Conservation (phyloP, 2,329 filamentous ascomycete genomes). For the Colletotrichum spaethianum region DNA sequence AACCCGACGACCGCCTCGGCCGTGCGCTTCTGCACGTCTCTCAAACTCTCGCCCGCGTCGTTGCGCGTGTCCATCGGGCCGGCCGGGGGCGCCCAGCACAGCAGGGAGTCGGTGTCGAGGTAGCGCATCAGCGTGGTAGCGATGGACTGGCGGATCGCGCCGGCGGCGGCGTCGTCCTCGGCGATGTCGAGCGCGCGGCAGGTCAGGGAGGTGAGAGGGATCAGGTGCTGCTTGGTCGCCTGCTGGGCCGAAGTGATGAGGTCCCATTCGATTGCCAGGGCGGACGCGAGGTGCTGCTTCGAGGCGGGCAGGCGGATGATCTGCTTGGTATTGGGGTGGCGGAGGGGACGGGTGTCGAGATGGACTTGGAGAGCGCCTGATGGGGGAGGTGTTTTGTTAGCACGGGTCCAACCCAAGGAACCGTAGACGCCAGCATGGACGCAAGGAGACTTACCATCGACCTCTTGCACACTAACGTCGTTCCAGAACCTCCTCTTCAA, state of each 20-base stretch:
- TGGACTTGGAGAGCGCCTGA: constrained; percentile 71
- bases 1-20: constrained; percentile 80
- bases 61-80: constrained; percentile 63
- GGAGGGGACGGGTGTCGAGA: constrained; percentile 84
- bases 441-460: constrained; percentile 66
- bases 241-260: constrained; percentile 85
- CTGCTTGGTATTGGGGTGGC: constrained; percentile 80
- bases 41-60: constrained; percentile 71
- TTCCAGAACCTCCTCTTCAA: constrained; percentile 89
- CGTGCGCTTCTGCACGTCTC: constrained; percentile 78
- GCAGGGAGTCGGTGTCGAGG: constrained; percentile 89
- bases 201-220: constrained; percentile 88
- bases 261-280: constrained; percentile 95
- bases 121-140: constrained; percentile 83
- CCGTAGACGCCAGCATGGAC: neutral
- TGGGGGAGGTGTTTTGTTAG: neutral
- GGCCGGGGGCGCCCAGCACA: constrained; percentile 84
- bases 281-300: constrained; percentile 86
- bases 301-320: constrained; percentile 79
- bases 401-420: neutral
- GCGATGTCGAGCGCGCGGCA: constrained; percentile 88
- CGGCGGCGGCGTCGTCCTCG: constrained; percentile 71
- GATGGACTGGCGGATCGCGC: constrained; percentile 75
- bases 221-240: constrained; percentile 87
- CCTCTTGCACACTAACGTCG: constrained; percentile 79